Evolutionary conservation across 768 basidiomycete genomes (phyloP).

Genomic region (Tricholoma sp.): DNA sequence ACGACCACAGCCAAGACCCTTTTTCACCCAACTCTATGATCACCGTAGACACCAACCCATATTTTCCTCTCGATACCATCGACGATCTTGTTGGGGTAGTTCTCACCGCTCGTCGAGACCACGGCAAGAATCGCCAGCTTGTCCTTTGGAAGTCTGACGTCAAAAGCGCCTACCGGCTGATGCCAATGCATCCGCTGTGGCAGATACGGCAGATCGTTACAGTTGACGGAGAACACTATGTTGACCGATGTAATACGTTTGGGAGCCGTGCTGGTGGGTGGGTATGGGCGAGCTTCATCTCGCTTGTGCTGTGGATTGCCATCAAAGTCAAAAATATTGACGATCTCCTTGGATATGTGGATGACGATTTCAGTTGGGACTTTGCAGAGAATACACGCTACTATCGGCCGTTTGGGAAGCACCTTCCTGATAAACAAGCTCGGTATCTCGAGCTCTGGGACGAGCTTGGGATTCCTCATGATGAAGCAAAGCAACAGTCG

Average conservation of each 20-base stretch:
- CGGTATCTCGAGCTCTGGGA: constrained; percentile 2
- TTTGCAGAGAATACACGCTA: neutral
- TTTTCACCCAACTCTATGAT: no score
- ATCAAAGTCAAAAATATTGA: neutral
- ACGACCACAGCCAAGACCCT: no score
- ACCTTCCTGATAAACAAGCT: constrained; percentile 1
- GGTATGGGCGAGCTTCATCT: constrained; percentile 22
- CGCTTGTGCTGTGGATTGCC: constrained; percentile 16
- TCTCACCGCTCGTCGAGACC: no score
- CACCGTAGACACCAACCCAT: no score
- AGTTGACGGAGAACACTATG: constrained; percentile 20
- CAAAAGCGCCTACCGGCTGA: no score
- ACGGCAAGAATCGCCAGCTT: no score
- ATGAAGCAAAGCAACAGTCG: constrained; percentile 4
- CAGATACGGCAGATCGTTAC: no score
- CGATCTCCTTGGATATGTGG: neutral
- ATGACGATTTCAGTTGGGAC: neutral
- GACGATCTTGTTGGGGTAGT: no score
- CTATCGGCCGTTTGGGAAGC: constrained; percentile 3
- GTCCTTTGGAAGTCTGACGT: no score
- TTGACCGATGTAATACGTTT: constrained; percentile 30
- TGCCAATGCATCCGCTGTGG: no score
- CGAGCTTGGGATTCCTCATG: constrained; percentile 5
- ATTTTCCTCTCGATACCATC: no score
- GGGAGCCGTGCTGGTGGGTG: constrained; percentile 24